Evolutionary conservation across 441 rosid genomes (phyloP).

Genomic region (Heliophila coronopifolia): DNA sequence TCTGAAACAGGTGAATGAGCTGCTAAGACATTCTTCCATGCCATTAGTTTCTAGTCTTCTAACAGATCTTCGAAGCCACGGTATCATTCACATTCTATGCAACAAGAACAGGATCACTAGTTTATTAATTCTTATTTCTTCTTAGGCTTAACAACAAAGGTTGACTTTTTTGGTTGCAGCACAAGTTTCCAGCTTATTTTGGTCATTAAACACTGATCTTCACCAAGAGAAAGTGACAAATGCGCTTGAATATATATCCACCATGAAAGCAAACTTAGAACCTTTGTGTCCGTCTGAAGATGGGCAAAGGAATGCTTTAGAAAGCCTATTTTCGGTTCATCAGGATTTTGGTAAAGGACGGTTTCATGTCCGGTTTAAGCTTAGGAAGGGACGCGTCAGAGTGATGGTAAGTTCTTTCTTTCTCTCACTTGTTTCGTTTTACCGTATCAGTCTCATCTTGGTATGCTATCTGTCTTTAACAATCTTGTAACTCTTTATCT

Average conservation of each 20-base stretch:
- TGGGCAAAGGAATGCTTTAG: slow-evolving; percentile 44
- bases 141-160: not conserved
- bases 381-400: slow-evolving; percentile 81
- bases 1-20: slow-evolving; percentile 37
- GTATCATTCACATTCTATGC: slow-evolving; percentile 33
- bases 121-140: not conserved
- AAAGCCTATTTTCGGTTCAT: slow-evolving; percentile 40
- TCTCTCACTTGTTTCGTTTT: no score
- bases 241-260: slow-evolving; percentile 70
- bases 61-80: slow-evolving; percentile 75
- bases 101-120: not conserved
- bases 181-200: slow-evolving; percentile 56
- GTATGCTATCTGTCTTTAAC: not conserved
- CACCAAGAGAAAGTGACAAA: slow-evolving; percentile 50
- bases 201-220: slow-evolving; percentile 76
- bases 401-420: slow-evolving; percentile 53
- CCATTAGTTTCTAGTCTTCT: slow-evolving; percentile 55
- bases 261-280: slow-evolving; percentile 61
- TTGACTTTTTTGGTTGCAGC: slow-evolving; percentile 34
- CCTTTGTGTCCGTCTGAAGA: slow-evolving; percentile 37
- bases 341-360: slow-evolving; percentile 51
- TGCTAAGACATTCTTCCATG: slow-evolving; percentile 63
- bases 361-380: slow-evolving; percentile 65
- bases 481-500: slow-evolving; percentile 1
- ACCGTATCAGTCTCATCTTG: not conserved